Evolutionary conservation across 108 stramenopile species (phyloP), one percentile per base, ranked within the genome.

Genomic region (Bacterosira constricta): DNA sequence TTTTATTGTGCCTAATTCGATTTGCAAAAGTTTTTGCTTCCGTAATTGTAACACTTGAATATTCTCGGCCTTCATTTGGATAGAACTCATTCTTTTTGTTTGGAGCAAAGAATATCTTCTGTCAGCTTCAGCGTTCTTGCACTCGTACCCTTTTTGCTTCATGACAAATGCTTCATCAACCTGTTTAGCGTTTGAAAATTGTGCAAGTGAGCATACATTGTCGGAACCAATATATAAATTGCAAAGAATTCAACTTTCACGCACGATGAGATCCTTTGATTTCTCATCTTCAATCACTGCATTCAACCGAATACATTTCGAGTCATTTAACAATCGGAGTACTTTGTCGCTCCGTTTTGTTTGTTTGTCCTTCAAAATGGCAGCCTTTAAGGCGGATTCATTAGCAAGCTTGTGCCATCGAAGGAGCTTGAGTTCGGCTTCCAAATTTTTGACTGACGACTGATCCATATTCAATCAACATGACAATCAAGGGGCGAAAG

Each of bases 331-430:
- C 35, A 58, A 37, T 31, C 42, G 45, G 20, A 20, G 29, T 6
- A 45, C 17, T 36, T 78, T 84, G 27, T 73, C 44, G 35, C 54
- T 66, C 9, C 12, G 26, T 63, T 82, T 85, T 25, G 64, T 20
- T 30, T 79, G 56, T 52, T 85, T 87, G 5, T 84, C 83, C 49
- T 71, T 85, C 54, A 87, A 29, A 18, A 87, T 72, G 0, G 86
- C 82, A 8, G 86, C 86, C 46, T 88, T 86, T 4, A 88, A 72
- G 1, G 85, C 85, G n/a, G 85, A 77, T 50, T 88, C 83, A 42
- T 88, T 88, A 13, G 86, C 86, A 13, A 88, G 77, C 42, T 86
- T 88, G 74, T 86, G 86, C 86, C 86, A 86, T 57, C 72, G 76
- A 38, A 88, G 77, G 25, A 88, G 81, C 64, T 88, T 86, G 41